A percentile compares a stretch with the other conserved stretches of the same genome.
These are phyloP conservation scores for Scheffersomyces spartinae DNA, from an alignment of 805 yeast species.

Conservation along the genomic window DNA sequence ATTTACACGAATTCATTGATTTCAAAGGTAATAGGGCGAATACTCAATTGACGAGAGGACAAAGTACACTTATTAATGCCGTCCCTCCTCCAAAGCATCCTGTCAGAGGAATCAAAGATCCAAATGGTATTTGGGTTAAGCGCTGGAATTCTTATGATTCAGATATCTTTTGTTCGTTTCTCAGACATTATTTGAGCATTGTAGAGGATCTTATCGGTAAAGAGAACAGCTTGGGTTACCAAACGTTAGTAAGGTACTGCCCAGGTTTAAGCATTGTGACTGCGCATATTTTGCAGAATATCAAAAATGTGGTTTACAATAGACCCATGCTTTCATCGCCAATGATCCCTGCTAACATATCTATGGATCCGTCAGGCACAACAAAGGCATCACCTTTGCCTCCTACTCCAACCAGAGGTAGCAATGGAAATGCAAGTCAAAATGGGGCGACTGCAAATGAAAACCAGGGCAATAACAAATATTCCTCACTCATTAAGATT, in stretches of 20 bases:
- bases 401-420: too few relatives aligned
- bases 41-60: slow-evolving; percentile 11
- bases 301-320: too few relatives aligned
- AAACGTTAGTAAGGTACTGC: not conserved
- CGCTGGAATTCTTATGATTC: slow-evolving; percentile 49
- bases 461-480: too few relatives aligned
- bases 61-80: slow-evolving; percentile 19
- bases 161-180: slow-evolving; percentile 48
- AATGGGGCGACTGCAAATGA: too few relatives aligned
- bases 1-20: slow-evolving; percentile 17
- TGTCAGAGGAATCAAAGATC: slow-evolving; percentile 39
- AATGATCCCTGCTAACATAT: too few relatives aligned
- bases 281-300: slow-evolving; percentile 6
- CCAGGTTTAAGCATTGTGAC: slow-evolving; percentile 8
- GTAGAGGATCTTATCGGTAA: slow-evolving; percentile 3
- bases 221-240: too few relatives aligned
- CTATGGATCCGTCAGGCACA: too few relatives aligned
- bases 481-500: slow-evolving; percentile 26
- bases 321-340: too few relatives aligned
- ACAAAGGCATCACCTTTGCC: too few relatives aligned
- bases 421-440: too few relatives aligned
- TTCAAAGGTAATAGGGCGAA: slow-evolving; percentile 23
- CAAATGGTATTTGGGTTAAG: slow-evolving; percentile 51
- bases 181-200: slow-evolving; percentile 42
- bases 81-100: slow-evolving; percentile 30